These are phyloP conservation scores for Monosporascus sp. DNA, from an alignment of 2,329 filamentous ascomycete genomes.

Conservation along the genomic window DNA sequence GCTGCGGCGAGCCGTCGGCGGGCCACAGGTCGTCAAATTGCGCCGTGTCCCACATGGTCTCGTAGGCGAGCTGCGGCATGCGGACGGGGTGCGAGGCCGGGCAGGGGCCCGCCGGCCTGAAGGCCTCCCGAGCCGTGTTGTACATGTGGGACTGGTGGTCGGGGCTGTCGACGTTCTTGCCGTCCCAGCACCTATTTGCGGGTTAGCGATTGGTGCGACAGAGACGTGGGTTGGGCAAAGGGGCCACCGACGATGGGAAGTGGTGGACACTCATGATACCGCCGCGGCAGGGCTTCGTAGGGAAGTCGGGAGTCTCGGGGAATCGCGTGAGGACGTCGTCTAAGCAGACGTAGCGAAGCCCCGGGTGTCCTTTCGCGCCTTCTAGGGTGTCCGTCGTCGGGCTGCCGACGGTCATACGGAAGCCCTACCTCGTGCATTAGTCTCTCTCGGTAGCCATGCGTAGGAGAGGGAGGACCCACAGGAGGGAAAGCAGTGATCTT, in stretches of 20 bases:
- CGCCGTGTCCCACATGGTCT: constrained; percentile 36
- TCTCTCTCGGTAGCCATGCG: too few relatives aligned
- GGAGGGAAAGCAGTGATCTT: constrained; percentile 35
- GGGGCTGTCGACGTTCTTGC: constrained; percentile 8
- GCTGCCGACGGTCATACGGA: constrained; percentile 35
- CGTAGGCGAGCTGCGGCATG: constrained; percentile 33
- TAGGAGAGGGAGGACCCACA: constrained; percentile 7
- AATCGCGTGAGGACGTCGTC: constrained; percentile 28
- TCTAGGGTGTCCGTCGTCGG: constrained; percentile 7
- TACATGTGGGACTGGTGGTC: constrained; percentile 9
- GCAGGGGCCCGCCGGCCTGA: constrained; percentile 20
- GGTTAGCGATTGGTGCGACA: not conserved
- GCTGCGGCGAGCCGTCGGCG: constrained; percentile 19
- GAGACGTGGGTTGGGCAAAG: not conserved
- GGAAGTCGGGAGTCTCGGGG: constrained; percentile 30
- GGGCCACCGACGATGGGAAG: constrained; percentile 21
- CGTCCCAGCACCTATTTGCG: constrained; percentile 6
- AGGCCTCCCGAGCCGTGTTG: constrained; percentile 13
- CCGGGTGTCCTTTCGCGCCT: constrained; percentile 22
- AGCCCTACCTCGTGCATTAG: constrained; percentile 20
- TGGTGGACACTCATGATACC: constrained; percentile 34
- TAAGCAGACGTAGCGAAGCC: constrained; percentile 32
- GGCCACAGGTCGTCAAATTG: constrained; percentile 28
- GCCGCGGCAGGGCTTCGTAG: constrained; percentile 28
- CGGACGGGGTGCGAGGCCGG: constrained; percentile 17